Evolutionary conservation across 768 basidiomycete species (phyloP), one percentile per base, ranked within the genome.

Genomic region (Boletus insuetus): DNA sequence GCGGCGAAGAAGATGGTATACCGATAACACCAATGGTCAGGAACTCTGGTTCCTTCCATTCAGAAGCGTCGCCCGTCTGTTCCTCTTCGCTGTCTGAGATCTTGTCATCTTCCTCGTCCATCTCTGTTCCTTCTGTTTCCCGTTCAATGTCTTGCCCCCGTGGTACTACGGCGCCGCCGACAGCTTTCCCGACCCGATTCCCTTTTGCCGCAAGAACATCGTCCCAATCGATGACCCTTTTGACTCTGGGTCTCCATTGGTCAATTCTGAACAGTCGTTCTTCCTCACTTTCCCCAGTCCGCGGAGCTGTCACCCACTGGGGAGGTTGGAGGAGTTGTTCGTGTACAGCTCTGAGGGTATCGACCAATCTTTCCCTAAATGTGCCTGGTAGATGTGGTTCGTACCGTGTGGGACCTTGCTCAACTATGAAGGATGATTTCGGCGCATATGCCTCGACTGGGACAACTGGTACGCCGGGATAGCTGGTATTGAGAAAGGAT

Each of bases 1-100:
- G 55, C 31, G 19, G 44, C 2, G 10, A 31, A 13, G 13, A 13
- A 12, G 11, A 12, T 1, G 6, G 17, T 8, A 24, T 64, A 82
- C 91, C 93, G 53, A 95, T 87, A 45, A 94, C 70, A 7, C 93
- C 93, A 49, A 95, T 77, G 1, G 92, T 95, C 41, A 95, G 69
- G 62, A 81, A 79, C 32, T 83, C 80, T 10, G 81, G 79, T 61
- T 83, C 79, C 51, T 74, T 70, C 58, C 60, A 58, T 34, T 65
- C 59, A 11, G 51, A 5, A 0, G 40, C 58, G 42, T 61, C 67
- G 32, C 50, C 54, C 13, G 3, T 26, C 34, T 49, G 55, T 4
- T 55, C 68, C 3, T 56, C 55, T 57, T 67, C 55, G 50, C 55
- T 54, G 39, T 57, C 63, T 11, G 58, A 54, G 19, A 16, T n/a